Conservation (phyloP, 2,329 filamentous ascomycete species). For the Aureobasidium sp. region DNA sequence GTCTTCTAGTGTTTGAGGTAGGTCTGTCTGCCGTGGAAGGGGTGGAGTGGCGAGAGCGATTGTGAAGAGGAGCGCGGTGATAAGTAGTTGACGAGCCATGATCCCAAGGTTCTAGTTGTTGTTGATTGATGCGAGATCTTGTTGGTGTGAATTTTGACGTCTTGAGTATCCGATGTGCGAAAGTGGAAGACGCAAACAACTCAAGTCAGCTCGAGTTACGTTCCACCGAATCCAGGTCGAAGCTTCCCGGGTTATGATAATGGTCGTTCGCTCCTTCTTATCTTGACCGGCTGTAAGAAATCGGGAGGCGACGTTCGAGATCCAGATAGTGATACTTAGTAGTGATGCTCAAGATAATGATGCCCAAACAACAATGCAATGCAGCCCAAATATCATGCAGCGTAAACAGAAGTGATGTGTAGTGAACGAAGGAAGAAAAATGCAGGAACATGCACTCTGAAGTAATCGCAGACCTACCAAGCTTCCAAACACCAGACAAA, state of each 20-base stretch:
- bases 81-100: neutral
- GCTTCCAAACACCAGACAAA: neutral
- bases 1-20: too few relatives aligned
- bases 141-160: neutral
- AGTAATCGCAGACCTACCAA: neutral
- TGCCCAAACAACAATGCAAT: neutral
- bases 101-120: neutral
- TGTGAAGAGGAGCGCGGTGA: neutral
- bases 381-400: neutral
- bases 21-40: too few relatives aligned
- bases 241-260: neutral
- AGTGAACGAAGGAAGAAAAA: neutral
- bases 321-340: neutral
- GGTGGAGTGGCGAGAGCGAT: too few relatives aligned
- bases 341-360: too few relatives aligned
- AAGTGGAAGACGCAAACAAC: neutral
- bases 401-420: too few relatives aligned
- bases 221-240: neutral
- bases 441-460: neutral
- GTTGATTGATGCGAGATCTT: neutral
- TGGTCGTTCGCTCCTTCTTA: neutral
- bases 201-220: neutral
- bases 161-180: too few relatives aligned
- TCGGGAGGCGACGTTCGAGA: neutral
- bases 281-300: neutral